Conservation (phyloP, 1,284 basidiomycete genomes). For the Coniferiporia sulphurascens region DNA sequence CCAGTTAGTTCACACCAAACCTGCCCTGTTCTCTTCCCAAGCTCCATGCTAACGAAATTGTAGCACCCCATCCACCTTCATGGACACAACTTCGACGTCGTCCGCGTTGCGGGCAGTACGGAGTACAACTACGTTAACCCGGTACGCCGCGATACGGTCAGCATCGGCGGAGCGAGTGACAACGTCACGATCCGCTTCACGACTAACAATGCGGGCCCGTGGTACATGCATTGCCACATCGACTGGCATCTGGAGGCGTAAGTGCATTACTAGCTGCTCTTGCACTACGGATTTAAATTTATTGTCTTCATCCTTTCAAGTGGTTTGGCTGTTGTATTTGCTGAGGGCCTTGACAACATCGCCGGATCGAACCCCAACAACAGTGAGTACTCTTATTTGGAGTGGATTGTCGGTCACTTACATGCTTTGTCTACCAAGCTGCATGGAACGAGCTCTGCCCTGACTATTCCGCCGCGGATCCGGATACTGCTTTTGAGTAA, state of each 20-base stretch:
- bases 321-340: conserved; percentile 38
- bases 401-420: background rate
- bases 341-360: conserved; percentile 30
- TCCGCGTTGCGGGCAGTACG: conserved; percentile 30
- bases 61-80: background rate
- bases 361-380: conserved; percentile 22
- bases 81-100: conserved; percentile 30
- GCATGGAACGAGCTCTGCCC: conserved; percentile 34
- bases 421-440: conserved; percentile 15
- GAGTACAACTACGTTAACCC: conserved; percentile 35
- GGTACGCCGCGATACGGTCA: conserved; percentile 34
- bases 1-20: conserved; percentile 18
- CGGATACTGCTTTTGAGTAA: background rate
- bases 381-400: conserved; percentile 17
- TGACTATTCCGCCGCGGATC: background rate
- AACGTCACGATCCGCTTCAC: conserved; percentile 33
- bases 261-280: conserved; percentile 29
- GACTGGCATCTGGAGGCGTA: conserved; percentile 39
- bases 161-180: conserved; percentile 26
- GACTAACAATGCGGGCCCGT: conserved; percentile 45
- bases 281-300: conserved; percentile 31
- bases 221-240: conserved; percentile 45
- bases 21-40: background rate
- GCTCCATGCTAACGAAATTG: background rate
- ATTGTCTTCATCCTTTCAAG: conserved; percentile 30